Percentiles rank a stretch among this genome's conserved stretches.
These are phyloP conservation scores for Psilocybe cyanescens DNA, from an alignment of 768 basidiomycete genomes.

Conservation along the genomic window DNA sequence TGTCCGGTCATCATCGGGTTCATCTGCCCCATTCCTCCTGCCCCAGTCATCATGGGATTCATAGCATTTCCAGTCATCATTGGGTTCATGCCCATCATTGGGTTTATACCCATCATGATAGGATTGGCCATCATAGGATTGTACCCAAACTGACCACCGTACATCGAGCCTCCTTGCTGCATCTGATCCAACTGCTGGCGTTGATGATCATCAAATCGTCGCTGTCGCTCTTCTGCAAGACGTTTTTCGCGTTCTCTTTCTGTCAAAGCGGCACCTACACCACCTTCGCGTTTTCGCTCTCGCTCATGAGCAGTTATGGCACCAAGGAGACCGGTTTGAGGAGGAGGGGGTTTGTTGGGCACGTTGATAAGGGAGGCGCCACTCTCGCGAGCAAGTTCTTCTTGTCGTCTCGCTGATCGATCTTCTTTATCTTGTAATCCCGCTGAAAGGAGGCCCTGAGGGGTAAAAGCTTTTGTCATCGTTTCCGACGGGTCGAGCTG, in stretches of 20 bases:
- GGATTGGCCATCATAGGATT: constrained; percentile 79
- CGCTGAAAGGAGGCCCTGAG: constrained; percentile 92
- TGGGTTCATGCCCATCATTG: constrained; percentile 51
- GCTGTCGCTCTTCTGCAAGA: constrained; percentile 88
- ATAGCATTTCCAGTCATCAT: constrained; percentile 50
- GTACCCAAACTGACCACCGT: constrained; percentile 56
- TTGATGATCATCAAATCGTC: constrained; percentile 91
- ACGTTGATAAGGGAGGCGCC: constrained; percentile 95
- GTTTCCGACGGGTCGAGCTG: constrained; percentile 75
- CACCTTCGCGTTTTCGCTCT: constrained; percentile 93
- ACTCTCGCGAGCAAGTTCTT: constrained; percentile 89
- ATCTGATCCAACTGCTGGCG: constrained; percentile 90
- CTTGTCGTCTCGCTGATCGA: constrained; percentile 93
- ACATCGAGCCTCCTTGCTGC: constrained; percentile 78
- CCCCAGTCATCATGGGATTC: constrained; percentile 51
- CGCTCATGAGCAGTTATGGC: constrained; percentile 96
- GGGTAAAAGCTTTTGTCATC: constrained; percentile 93
- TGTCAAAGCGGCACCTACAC: constrained; percentile 91
- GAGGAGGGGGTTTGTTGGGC: constrained; percentile 92
- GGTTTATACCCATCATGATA: constrained; percentile 64
- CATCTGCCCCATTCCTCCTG: constrained; percentile 40
- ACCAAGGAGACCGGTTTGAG: constrained; percentile 93
- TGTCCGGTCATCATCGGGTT: constrained; percentile 55
- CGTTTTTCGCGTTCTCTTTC: constrained; percentile 95
- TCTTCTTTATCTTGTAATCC: constrained; percentile 96